These are phyloP conservation scores for Chlamydomonas schloesseri DNA, from an alignment of 139 green algal genomes.

Conservation along the genomic window DNA sequence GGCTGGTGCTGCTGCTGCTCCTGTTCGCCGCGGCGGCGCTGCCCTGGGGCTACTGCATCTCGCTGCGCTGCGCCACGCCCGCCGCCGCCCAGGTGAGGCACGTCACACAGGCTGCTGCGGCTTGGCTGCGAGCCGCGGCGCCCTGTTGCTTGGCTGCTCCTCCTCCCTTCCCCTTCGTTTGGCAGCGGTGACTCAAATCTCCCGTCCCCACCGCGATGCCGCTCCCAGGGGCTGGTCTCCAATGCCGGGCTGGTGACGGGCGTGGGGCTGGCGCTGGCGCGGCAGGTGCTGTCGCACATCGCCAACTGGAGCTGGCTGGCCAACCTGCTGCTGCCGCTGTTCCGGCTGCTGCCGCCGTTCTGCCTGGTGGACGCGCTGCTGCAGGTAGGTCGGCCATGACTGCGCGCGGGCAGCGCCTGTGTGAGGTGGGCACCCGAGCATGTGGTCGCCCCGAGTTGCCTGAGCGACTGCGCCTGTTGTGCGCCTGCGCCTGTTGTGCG, in stretches of 20 bases:
- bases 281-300: constrained; percentile 30
- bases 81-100: constrained; percentile 29
- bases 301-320: not conserved
- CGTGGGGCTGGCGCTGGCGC: constrained; percentile 6
- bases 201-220: too few species aligned
- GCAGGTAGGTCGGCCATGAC: not conserved
- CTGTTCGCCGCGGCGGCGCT: not conserved
- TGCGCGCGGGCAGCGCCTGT: too few species aligned
- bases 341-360: constrained; percentile 37
- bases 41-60: constrained; percentile 38
- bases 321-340: not conserved
- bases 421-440: too few species aligned
- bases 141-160: too few species aligned
- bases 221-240: constrained; percentile 19
- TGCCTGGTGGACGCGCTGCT: constrained; percentile 27
- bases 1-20: not conserved
- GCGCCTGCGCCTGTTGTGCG: too few species aligned
- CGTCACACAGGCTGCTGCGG: not conserved
- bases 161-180: too few species aligned
- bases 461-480: too few species aligned
- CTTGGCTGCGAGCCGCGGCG: too few species aligned
- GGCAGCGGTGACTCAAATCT: too few species aligned
- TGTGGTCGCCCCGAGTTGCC: too few species aligned
- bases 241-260: not conserved
- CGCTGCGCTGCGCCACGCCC: not conserved